phyloP scores from a whole-genome alignment of 2,329 filamentous ascomycete species.

The Amylocarpus encephaloides region DNA sequence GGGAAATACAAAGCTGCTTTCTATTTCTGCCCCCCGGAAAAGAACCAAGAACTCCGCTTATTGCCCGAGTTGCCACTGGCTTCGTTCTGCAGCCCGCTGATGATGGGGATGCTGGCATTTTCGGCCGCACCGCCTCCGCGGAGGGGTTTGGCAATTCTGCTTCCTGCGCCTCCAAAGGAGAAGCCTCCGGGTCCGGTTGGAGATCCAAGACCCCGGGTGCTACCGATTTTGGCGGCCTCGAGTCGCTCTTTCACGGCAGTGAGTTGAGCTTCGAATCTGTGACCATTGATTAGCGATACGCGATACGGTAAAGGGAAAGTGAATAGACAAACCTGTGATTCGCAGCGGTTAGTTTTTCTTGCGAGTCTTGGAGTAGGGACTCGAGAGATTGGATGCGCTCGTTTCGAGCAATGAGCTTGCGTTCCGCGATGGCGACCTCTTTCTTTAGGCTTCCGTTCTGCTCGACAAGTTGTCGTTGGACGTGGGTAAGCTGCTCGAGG shows the following conservation, averaged over 20 bases:
- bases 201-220: slow-evolving; percentile 73
- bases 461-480: slow-evolving; percentile 95
- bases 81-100: slow-evolving; percentile 54
- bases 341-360: slow-evolving; percentile 95
- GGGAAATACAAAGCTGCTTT: background rate
- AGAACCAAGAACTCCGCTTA: slow-evolving; percentile 32
- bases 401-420: slow-evolving; percentile 92
- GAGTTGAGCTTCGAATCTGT: slow-evolving; percentile 93
- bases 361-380: slow-evolving; percentile 86
- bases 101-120: slow-evolving; percentile 44
- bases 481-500: slow-evolving; percentile 92
- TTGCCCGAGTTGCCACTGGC: slow-evolving; percentile 19
- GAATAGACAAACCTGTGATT: slow-evolving; percentile 77
- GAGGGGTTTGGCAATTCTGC: slow-evolving; percentile 63
- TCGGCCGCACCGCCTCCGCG: slow-evolving; percentile 52
- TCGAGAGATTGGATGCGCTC: slow-evolving; percentile 95
- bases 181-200: slow-evolving; percentile 57
- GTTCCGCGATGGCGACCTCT: slow-evolving; percentile 96
- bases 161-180: slow-evolving; percentile 59
- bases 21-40: slow-evolving; percentile 32
- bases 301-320: background rate
- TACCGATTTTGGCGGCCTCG: slow-evolving; percentile 88
- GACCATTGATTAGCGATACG: slow-evolving; percentile 15
- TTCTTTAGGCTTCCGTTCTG: slow-evolving; percentile 98
- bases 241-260: slow-evolving; percentile 96